These are phyloP conservation scores for Entrophospora sp. DNA, from an alignment of 192 early-diverging fungal genomes.

Conservation along the genomic window DNA sequence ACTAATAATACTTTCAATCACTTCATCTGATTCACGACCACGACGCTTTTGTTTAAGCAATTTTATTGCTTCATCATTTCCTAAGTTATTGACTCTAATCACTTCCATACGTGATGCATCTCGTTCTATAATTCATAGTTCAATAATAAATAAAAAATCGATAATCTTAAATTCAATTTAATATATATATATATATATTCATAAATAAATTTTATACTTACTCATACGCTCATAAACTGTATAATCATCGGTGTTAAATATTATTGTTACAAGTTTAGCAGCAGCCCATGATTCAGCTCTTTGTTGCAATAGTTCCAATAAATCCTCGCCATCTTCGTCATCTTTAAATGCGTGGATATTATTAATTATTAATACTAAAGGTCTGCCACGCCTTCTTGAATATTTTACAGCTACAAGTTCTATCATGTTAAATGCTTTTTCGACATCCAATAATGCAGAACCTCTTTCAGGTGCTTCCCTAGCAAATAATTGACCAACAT, in stretches of 20 bases:
- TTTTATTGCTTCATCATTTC: not conserved
- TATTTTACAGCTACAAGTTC: constrained; percentile 12
- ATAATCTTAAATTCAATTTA: no score
- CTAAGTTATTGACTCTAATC: not conserved
- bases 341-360: constrained; percentile 21
- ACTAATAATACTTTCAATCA: not conserved
- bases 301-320: constrained; percentile 17
- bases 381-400: not conserved
- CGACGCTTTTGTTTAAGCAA: not conserved
- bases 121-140: no score
- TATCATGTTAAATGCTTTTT: constrained; percentile 18
- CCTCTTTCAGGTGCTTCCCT: constrained; percentile 20
- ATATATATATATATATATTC: no score
- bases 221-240: constrained; percentile 15
- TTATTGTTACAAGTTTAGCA: not conserved
- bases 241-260: constrained; percentile 22
- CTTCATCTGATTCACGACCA: not conserved
- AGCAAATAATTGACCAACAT: constrained; percentile 19
- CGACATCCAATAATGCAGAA: constrained; percentile 16
- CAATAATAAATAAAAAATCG: no score
- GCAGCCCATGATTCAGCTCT: constrained; percentile 21
- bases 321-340: constrained; percentile 15
- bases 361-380: constrained; percentile 15
- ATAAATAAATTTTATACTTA: not conserved
- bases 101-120: constrained; percentile 19